These are phyloP conservation scores for Trichoderma pleuroti DNA, from an alignment of 2,329 filamentous ascomycete species.

Conservation along the genomic window DNA sequence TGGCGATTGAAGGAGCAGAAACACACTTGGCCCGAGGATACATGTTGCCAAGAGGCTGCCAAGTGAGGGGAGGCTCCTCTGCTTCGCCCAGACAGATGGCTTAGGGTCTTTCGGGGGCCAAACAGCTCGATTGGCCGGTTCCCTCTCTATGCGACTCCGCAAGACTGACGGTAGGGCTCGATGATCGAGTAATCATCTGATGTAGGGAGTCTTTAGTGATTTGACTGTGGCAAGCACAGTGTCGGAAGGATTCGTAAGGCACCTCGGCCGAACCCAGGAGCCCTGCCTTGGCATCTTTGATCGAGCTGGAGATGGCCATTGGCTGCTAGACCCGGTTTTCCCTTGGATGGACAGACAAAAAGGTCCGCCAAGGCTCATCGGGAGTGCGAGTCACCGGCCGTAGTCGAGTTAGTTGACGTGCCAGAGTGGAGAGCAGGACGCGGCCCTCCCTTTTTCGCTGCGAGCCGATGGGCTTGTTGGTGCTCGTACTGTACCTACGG, in stretches of 20 bases:
- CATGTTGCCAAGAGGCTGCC: background rate
- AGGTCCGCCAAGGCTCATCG: background rate
- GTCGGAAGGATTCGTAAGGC: background rate
- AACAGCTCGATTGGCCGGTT: background rate
- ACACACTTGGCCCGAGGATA: background rate
- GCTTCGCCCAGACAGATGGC: background rate
- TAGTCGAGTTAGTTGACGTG: background rate
- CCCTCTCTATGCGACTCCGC: background rate
- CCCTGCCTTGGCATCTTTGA: background rate
- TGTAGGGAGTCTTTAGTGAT: background rate
- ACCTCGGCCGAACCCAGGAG: background rate
- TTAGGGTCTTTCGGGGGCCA: background rate
- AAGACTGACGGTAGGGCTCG: background rate
- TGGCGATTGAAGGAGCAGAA: background rate
- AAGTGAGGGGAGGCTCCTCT: background rate
- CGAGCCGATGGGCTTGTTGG: background rate
- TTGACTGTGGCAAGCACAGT: background rate
- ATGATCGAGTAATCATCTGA: background rate
- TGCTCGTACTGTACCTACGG: background rate
- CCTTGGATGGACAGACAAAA: background rate
- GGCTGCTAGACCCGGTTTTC: slow-evolving; percentile 2
- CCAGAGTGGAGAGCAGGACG: slow-evolving; percentile 8
- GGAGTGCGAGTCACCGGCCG: background rate
- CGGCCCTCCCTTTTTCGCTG: slow-evolving; percentile 4
- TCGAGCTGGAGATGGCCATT: background rate